A percentile compares a stretch with the other conserved stretches of the same genome.
phyloP scores from a whole-genome alignment of 1,284 basidiomycete genomes.

The Fistulinella cinereoalba region DNA sequence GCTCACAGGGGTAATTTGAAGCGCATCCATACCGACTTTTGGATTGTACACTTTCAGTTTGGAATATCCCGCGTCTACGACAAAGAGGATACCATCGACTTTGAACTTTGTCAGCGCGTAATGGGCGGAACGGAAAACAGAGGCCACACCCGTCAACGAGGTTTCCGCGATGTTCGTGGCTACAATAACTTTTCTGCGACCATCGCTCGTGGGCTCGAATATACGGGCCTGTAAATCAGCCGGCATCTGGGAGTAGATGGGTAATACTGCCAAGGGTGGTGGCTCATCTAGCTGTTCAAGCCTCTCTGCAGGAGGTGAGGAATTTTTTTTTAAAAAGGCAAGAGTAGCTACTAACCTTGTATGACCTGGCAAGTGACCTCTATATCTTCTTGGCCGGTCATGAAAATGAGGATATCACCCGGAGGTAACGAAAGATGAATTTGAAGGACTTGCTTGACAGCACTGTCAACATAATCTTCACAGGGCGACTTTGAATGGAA shows the following conservation, averaged over 20 bases:
- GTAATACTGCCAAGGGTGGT: too few species aligned
- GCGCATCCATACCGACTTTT: constrained; percentile 97
- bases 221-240: constrained; percentile 97
- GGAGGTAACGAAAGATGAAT: constrained; percentile 91
- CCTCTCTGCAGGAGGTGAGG: constrained; percentile 7
- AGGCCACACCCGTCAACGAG: constrained; percentile 76
- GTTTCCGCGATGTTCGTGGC: constrained; percentile 99
- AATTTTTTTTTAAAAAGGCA: constrained; percentile 28
- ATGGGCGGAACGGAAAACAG: background rate
- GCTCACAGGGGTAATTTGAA: constrained; percentile 98
- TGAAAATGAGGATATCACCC: constrained; percentile 94
- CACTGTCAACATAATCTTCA: constrained; percentile 91
- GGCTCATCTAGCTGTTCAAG: too few species aligned
- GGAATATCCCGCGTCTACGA: constrained; percentile 95
- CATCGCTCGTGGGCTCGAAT: constrained; percentile 85
- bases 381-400: constrained; percentile 99
- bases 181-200: constrained; percentile 89
- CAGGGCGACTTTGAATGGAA: too few species aligned
- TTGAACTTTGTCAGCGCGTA: constrained; percentile 17
- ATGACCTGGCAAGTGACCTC: constrained; percentile 73
- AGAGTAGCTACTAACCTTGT: constrained; percentile 32
- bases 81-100: constrained; percentile 98
- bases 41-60: constrained; percentile 99
- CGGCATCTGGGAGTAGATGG: constrained; percentile 95
- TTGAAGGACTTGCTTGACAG: constrained; percentile 87